Base-by-base conservation (phyloP, 768 basidiomycete genomes). In the Amanita molliuscula region DNA sequence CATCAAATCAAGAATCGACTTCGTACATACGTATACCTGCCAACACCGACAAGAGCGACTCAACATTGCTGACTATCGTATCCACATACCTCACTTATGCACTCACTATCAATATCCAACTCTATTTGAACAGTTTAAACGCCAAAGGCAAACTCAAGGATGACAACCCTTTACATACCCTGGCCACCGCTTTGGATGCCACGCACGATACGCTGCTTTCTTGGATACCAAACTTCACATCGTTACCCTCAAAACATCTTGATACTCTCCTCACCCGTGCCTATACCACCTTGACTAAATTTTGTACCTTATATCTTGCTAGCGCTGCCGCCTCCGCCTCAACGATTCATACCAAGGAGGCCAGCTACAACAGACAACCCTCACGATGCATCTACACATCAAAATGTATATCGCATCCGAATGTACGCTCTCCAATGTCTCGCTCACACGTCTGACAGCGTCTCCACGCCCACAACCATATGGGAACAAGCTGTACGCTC, bases 401-500 rank as follows among this genome's bases (percentile, higher is more conserved):
- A 25, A 42, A 46, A 44, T 64, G 23, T 64, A 4, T 71, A 68
- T 48, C 53, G 40, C 23, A 54, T 71, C 11, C 69, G 61, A 62
- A 73, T 60, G 63, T 83, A 67, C 62, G 76, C 60, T 58, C 65
- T 71, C 53, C 75, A 56, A 50, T 82, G 64, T 61, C 62, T 71
- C 53, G 66, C 65, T 8, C 66, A 68, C 48, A 76, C 80, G 4
- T 70, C 73, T 8, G 59, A 70, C 21, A 68, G 76, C 26, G 68
- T 75, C 33, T 56, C 76, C 23, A 71, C 76, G 42, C 63, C 80
- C 2, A 66, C 67, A 42, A 74, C 72, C 0, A 83, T 88, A 60
- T 88, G 87, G 87, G 80, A 83, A 42, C 88, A 89, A 57, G 70
- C 61, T 23, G 68, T 69, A 50, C 80, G 75, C 54, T 77, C 70